These are phyloP conservation scores for Boletus fagicola DNA, from an alignment of 768 basidiomycete species.

Conservation along the genomic window DNA sequence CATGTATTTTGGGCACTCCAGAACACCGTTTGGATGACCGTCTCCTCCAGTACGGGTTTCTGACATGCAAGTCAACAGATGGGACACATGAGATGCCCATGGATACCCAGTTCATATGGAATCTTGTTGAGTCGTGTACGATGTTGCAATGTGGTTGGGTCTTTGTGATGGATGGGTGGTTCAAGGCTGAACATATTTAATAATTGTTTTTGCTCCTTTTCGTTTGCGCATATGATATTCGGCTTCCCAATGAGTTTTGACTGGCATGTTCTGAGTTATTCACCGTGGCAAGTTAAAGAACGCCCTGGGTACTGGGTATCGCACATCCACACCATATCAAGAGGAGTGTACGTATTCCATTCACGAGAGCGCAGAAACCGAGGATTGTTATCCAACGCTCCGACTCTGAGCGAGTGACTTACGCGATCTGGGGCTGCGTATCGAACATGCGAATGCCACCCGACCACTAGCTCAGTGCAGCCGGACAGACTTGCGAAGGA, in stretches of 20 bases:
- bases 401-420: not conserved
- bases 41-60: constrained; percentile 18
- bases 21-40: constrained; percentile 28
- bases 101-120: not conserved
- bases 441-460: not conserved
- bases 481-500: not conserved
- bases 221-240: constrained; percentile 1
- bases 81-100: constrained; percentile 3
- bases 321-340: constrained; percentile 5
- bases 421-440: not conserved
- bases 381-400: not conserved
- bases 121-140: constrained; percentile 7
- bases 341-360: constrained; percentile 6
- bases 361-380: not conserved
- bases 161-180: not conserved
- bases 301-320: not conserved
- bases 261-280: not conserved
- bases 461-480: not conserved
- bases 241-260: not conserved
- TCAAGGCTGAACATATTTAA: not conserved
- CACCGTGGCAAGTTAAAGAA: not conserved
- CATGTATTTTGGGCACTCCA: constrained; percentile 17
- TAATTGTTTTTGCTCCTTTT: not conserved
- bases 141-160: not conserved
- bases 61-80: constrained; percentile 4